phyloP scores from a whole-genome alignment of 2,329 filamentous ascomycete genomes.

The Fusarium protoensiforme region DNA sequence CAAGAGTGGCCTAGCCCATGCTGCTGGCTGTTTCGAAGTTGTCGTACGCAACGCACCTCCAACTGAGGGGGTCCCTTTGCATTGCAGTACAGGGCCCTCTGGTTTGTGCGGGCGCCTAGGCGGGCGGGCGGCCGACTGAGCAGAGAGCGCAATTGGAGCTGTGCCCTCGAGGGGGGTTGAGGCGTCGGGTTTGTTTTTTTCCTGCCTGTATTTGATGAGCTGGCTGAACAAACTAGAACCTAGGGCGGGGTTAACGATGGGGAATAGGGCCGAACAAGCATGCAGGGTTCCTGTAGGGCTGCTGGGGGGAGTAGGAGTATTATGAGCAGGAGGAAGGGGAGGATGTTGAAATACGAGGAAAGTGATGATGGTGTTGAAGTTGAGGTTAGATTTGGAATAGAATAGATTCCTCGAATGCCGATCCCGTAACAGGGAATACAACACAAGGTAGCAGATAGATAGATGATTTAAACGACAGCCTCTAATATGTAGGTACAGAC shows the following conservation, averaged over 20 bases:
- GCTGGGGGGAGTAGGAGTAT: conserved; percentile 2
- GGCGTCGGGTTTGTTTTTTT: conserved; percentile 2
- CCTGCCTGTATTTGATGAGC: conserved; percentile 8
- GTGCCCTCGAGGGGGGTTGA: conserved; percentile 5
- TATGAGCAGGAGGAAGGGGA: not conserved
- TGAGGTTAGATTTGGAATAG: not conserved
- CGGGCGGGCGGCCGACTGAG: conserved; percentile 39
- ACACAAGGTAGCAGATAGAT: not conserved
- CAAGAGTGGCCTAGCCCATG: conserved; percentile 8
- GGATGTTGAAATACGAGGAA: not conserved
- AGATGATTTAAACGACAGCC: not conserved
- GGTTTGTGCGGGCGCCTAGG: conserved; percentile 19
- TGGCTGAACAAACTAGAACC: conserved; percentile 9
- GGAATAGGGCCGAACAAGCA: conserved; percentile 28
- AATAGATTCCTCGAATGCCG: not conserved
- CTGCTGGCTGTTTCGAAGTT: conserved; percentile 4
- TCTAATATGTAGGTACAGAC: not conserved
- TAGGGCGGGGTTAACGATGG: conserved; percentile 10
- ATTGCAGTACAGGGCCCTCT: conserved; percentile 6
- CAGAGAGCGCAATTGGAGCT: conserved; percentile 35
- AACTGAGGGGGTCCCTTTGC: not conserved
- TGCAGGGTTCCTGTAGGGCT: conserved; percentile 19
- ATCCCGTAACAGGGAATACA: not conserved
- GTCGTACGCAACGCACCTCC: not conserved
- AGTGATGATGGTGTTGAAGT: conserved; percentile 1